Conservation (phyloP, 2,329 filamentous ascomycete species). For the Nemania bipapillata region DNA sequence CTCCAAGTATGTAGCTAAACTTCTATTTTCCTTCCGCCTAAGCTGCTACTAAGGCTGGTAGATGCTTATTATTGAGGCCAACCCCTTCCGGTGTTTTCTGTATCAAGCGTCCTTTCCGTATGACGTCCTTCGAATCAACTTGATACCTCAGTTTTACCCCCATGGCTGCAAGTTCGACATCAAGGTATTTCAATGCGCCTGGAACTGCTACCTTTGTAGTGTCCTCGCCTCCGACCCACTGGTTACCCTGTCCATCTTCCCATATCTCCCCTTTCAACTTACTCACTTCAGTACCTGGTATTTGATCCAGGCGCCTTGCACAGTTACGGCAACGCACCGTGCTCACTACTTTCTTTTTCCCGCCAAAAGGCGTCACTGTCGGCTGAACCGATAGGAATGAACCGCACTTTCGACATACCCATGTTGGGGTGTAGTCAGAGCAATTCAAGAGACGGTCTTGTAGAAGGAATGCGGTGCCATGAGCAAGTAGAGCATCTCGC, state of each 20-base stretch:
- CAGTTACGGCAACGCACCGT: conserved; percentile 84
- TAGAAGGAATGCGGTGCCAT: conserved; percentile 92
- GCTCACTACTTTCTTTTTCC: conserved; percentile 72
- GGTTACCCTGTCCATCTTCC: conserved; percentile 88
- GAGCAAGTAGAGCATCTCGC: conserved; percentile 90
- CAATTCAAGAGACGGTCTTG: conserved; percentile 98
- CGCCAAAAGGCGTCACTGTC: conserved; percentile 73
- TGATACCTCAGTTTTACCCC: conserved; percentile 91
- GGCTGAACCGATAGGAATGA: conserved; percentile 90
- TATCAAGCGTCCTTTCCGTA: conserved; percentile 63
- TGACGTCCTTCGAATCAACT: conserved; percentile 72
- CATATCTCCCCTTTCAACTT: conserved; percentile 78
- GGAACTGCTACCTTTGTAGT: conserved; percentile 93
- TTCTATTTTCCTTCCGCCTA: conserved; percentile 30
- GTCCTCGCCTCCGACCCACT: conserved; percentile 88
- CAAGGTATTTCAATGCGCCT: conserved; percentile 89
- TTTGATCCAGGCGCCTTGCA: conserved; percentile 69
- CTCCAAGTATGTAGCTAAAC: neutral
- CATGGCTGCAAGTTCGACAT: conserved; percentile 96
- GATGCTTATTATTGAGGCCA: conserved; percentile 43
- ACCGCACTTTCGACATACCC: conserved; percentile 89
- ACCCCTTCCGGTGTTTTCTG: conserved; percentile 52
- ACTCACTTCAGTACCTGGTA: conserved; percentile 66
- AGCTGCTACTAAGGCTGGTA: conserved; percentile 44
- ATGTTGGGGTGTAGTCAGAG: conserved; percentile 88